These are phyloP conservation scores for Elsinoe arachidis DNA, from an alignment of 2,329 filamentous ascomycete genomes.

Conservation along the genomic window DNA sequence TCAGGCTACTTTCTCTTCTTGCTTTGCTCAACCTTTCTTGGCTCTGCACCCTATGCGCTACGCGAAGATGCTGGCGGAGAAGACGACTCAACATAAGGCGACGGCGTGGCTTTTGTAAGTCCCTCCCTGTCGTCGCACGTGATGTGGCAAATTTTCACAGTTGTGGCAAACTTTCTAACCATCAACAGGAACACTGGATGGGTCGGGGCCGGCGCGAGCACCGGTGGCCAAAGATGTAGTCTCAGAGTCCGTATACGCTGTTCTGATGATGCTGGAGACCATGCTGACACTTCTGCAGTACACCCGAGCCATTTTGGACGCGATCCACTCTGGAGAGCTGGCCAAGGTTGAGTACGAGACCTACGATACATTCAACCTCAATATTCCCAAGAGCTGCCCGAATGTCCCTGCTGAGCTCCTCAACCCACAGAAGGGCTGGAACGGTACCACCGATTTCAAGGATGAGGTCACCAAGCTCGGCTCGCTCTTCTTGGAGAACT, in stretches of 20 bases:
- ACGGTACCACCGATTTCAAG: slow-evolving; percentile 71
- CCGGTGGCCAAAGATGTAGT: slow-evolving; percentile 92
- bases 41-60: slow-evolving; percentile 99
- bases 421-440: slow-evolving; percentile 93
- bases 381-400: slow-evolving; percentile 85
- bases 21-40: slow-evolving; percentile 98
- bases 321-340: slow-evolving; percentile 94
- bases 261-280: too few relatives aligned
- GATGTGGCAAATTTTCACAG: too few relatives aligned
- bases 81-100: slow-evolving; percentile 90
- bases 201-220: slow-evolving; percentile 84
- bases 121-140: too few relatives aligned
- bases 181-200: slow-evolving; percentile 68
- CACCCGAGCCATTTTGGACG: slow-evolving; percentile 94
- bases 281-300: slow-evolving; percentile 70
- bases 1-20: slow-evolving; percentile 97
- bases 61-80: slow-evolving; percentile 95
- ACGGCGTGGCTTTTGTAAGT: slow-evolving; percentile 80
- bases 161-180: too few relatives aligned
- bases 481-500: slow-evolving; percentile 88
- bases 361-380: slow-evolving; percentile 94
- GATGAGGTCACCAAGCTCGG: slow-evolving; percentile 86
- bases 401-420: slow-evolving; percentile 85
- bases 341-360: slow-evolving; percentile 88
- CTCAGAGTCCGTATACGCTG: too few relatives aligned